A percentile compares a stretch with the other conserved stretches of the same genome.
Conservation (phyloP, 2,329 filamentous ascomycete species). For the Aspergillus ibericus region DNA sequence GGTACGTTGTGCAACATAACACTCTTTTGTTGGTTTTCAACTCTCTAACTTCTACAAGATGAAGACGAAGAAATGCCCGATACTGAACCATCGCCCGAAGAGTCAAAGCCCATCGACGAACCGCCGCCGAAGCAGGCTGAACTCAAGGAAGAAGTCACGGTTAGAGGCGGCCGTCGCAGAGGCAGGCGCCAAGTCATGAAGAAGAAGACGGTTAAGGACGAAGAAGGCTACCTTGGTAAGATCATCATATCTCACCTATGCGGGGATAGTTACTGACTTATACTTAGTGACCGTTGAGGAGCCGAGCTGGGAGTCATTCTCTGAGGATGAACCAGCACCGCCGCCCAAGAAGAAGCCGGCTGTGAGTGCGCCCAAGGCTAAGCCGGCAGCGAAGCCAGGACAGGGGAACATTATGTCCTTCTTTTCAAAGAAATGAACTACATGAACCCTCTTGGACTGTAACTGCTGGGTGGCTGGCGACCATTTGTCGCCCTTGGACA, state of each 20-base stretch:
- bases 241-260: conserved; percentile 9
- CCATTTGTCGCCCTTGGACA: no score
- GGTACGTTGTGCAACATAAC: conserved; percentile 28
- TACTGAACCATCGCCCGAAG: conserved; percentile 43
- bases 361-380: conserved; percentile 52
- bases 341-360: conserved; percentile 49
- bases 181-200: conserved; percentile 79
- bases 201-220: conserved; percentile 83
- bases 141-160: conserved; percentile 53
- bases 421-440: conserved; percentile 72
- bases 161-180: conserved; percentile 66
- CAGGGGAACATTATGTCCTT: conserved; percentile 86
- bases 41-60: no score
- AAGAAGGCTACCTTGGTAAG: conserved; percentile 84
- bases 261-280: conserved; percentile 9
- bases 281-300: conserved; percentile 78
- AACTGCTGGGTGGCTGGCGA: neutral
- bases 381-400: conserved; percentile 55
- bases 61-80: conserved; percentile 61
- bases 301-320: conserved; percentile 85
- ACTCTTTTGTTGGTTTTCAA: no score
- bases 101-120: conserved; percentile 38
- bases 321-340: conserved; percentile 72
- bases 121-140: conserved; percentile 47
- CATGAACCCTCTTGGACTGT: neutral